Evolutionary conservation across 805 yeast genomes (phyloP), one percentile per base, ranked within the genome.

Genomic region (Candida sithepensis): DNA sequence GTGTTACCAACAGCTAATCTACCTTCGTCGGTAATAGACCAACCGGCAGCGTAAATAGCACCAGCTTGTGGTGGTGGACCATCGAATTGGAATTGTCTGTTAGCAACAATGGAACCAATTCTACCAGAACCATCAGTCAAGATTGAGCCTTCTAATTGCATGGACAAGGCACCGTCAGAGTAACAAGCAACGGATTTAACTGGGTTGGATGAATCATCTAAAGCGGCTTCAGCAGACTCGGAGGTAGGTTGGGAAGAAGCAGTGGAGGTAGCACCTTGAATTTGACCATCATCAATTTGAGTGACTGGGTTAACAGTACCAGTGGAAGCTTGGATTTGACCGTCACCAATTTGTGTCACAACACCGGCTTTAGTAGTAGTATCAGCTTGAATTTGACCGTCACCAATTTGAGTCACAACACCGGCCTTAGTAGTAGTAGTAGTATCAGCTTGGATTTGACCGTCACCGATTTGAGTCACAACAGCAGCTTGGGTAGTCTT

Each of bases 1-100:
- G 61, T 64, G 65, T 69, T 65, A 63, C 82, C 82, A 57, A 78
- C 66, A 42, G 80, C 80, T 61, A 78, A 73, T 63, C 66, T 67
- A 45, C 71, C 76, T 41, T 70, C 76, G 42, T 65, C 62, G 46
- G 74, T 64, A 51, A 74, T 67, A 41, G 79, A 69, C 79, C 79
- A 74, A 49, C 79, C 78, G 48, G 75, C 77, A 56, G 79, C 79
- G 57, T 74, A 71, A 46, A 73, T 72, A 40, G 79, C 71, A 66
- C 79, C 79, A 44, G 78, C 83, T 68, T 79, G 84, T 54, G 83
- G 83, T 66, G 82, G 82, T 48, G 82, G 82, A 60, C 83, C 83
- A 61, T 79, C 84, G 58, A 79, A 79, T 68, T 79, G 84, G 77
- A 79, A 78, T 67, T 79, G 84, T 70, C 79, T 73, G 77, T 77